Base-by-base conservation (phyloP, 1,139 yeast species). In the Sugiyamaella paludigena region DNA sequence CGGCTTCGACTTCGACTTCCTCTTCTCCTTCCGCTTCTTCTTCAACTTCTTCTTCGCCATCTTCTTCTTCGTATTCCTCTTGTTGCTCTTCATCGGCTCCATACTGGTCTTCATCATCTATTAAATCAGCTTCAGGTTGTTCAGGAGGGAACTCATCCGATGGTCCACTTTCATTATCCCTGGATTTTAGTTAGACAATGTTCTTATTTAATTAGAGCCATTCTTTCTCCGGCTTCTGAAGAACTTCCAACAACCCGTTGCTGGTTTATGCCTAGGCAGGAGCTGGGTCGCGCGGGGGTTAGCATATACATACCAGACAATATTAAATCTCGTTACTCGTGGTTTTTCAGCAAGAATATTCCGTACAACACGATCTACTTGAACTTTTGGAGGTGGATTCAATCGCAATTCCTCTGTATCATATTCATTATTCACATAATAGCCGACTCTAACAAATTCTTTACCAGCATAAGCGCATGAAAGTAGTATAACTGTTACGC, bases 301-400 rank as follows among this genome's bases (percentile, higher is more conserved):
- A n/a, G n/a, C n/a, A n/a, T n/a, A 84, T 92, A 51, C 61, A 24
- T 42, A 59, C 99, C 99, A 92, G 5, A 89, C 95, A 53, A 92
- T 92, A 67, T 92, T 92, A 70, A 91, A 94, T 59, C 97, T 75
- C 8, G 99, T 92, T 36, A 94, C 98, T 59, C 98, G 76, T 33
- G 99, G 99, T 72, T 92, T 94, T 65, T 94, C 98, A 1, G 98
- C 98, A 52, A 94, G 73, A 43, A 92, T 87, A 67, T 91, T 94
- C 63, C 99, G 78, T 38, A 87, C 95, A 35, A 92, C 96, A 63
- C 86, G 95, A 49, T 91, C 97, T 12, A 92, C 91, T 63, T 87
- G 96, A 1, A 92, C 97, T 65, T 88, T 87, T 8, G 83, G 79
- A 1, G 98, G 98, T 1, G 98, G 98, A 58, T 87, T 88, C 62